Evolutionary conservation across 805 yeast species (phyloP), one percentile per base, ranked within the genome.

Genomic region (Metschnikowia matae): DNA sequence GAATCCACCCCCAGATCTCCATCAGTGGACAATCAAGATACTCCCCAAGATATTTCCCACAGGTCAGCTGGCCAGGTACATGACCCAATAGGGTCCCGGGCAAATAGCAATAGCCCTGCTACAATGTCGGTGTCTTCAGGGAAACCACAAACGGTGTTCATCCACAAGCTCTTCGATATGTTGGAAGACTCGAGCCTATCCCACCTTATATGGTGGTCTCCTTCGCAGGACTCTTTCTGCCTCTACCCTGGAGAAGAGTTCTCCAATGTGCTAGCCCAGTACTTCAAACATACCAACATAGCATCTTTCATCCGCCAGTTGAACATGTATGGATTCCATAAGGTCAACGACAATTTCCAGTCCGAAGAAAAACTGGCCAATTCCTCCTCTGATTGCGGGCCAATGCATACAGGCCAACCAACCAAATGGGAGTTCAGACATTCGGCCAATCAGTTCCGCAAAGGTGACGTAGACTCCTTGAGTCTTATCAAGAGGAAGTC

Each of bases 131-230:
- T 14, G 45, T 5, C 57, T 15, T 38, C 44, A 33, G 65, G 66
- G 14, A 71, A 71, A 50, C 68, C 75, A 23, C 77, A 71, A 60
- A 71, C 70, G 43, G 78, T 62, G 48, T 92, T 92, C 70, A 87
- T 91, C 52, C 96, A 91, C 68, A 92, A 92, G 64, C 78, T 92
- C 23, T 91, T 88, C 73, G 83, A 85, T 55, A 92, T 92, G 95
- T 77, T 92, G 44, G 96, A 91, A 59, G 97, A 92, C 63, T 72
- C 73, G 2, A 68, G 79, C 29, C 71, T 92, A 33, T 71, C 79
- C 50, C 94, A 86, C 62, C 75, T 92, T 36, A 92, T 92, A 21
- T 84, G 92, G 83, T 92, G 98, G 97, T 69, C 89, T 1, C 74
- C 80, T 10, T 61, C 82, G 10, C 80, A 80, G 52, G 87, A 84